These are phyloP conservation scores for Plasmodium relictum DNA, from an alignment of 169 alveolate species.

Conservation along the genomic window DNA sequence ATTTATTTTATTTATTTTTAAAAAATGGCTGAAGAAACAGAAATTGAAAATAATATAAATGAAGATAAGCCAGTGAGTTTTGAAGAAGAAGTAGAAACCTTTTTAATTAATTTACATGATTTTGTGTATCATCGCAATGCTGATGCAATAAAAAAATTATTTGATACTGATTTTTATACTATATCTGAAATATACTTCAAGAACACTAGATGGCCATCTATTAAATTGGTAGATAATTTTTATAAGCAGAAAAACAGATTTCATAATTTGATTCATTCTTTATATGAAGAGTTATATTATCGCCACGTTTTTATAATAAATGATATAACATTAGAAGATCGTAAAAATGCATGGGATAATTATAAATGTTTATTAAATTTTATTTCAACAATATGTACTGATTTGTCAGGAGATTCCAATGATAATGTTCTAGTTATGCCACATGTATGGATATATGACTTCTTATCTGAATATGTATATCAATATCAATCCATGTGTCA, in stretches of 20 bases:
- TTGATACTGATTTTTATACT: constrained; percentile 85
- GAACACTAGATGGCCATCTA: constrained; percentile 89
- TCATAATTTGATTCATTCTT: constrained; percentile 87
- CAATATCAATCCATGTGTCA: constrained; percentile 89
- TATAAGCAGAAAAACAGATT: constrained; percentile 87
- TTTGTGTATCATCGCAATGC: constrained; percentile 85
- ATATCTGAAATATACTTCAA: constrained; percentile 86
- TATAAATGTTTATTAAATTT: constrained; percentile 84
- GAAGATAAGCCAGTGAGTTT: constrained; percentile 79
- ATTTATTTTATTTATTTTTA: too few relatives aligned
- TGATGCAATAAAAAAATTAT: constrained; percentile 85
- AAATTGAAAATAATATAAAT: constrained; percentile 1
- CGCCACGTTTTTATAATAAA: constrained; percentile 88
- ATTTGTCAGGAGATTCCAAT: constrained; percentile 69
- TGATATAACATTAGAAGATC: constrained; percentile 86
- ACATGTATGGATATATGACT: constrained; percentile 90
- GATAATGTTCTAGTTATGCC: constrained; percentile 85
- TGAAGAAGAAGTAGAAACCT: constrained; percentile 88
- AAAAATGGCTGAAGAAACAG: constrained; percentile 10
- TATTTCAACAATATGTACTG: constrained; percentile 80
- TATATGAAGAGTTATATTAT: constrained; percentile 88
- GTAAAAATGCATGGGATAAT: constrained; percentile 88
- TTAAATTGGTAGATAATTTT: constrained; percentile 84
- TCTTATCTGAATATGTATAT: constrained; percentile 88
- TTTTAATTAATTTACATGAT: constrained; percentile 85